These are phyloP conservation scores for Micractinium conductrix DNA, from an alignment of 139 green algal genomes.

Conservation along the genomic window DNA sequence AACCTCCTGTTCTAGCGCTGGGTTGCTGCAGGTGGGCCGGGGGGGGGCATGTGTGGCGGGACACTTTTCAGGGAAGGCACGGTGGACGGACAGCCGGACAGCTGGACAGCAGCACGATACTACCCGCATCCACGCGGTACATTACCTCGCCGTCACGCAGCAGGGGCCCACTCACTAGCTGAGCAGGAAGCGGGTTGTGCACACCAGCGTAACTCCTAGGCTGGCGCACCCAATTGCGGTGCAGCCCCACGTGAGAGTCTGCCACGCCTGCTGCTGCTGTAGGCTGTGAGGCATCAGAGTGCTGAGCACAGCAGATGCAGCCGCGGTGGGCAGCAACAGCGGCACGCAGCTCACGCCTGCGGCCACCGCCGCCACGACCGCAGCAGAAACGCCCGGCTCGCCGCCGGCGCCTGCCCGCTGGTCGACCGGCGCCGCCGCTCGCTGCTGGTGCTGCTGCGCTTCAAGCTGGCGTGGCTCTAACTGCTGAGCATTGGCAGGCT, in stretches of 20 bases:
- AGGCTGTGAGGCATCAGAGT: constrained; percentile 4
- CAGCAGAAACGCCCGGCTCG: background rate
- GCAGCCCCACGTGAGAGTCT: constrained; percentile 2
- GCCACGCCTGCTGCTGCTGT: background rate
- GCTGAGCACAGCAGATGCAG: background rate
- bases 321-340: background rate
- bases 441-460: background rate
- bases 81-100: background rate
- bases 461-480: background rate
- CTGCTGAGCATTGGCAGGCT: background rate
- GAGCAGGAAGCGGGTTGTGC: constrained; percentile 28
- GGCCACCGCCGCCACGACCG: background rate
- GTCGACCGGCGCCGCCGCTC: background rate
- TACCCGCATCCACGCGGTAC: background rate
- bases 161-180: constrained; percentile 18
- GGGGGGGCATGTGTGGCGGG: background rate
- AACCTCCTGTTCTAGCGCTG: constrained; percentile 4
- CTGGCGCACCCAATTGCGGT: background rate
- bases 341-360: background rate
- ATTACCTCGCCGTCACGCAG: background rate
- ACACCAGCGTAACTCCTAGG: background rate
- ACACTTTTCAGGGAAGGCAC: no score
- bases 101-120: no score
- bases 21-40: background rate
- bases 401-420: background rate